Conservation (phyloP, 805 yeast species). For the Wickerhamomyces ciferrii region DNA sequence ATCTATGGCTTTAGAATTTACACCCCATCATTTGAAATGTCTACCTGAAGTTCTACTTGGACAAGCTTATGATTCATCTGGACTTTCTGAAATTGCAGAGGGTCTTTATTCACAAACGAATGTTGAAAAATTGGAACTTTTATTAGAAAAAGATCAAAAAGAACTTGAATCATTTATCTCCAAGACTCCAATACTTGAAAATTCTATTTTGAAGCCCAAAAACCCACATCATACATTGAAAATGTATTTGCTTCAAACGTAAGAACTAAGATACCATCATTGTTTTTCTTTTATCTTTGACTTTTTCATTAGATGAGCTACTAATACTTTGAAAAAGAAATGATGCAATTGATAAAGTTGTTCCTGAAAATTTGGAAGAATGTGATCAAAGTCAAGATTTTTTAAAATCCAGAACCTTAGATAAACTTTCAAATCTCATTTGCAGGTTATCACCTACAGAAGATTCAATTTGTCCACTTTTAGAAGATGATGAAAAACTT, state of each 20-base stretch:
- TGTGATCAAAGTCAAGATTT: too few species aligned
- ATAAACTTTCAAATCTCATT: too few species aligned
- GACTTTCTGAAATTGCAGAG: background rate
- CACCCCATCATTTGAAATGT: background rate
- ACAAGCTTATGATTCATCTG: background rate
- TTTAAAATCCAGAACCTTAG: background rate
- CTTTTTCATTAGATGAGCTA: too few species aligned
- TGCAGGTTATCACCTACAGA: background rate
- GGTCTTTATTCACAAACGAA: background rate
- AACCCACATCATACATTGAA: background rate
- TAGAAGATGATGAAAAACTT: background rate
- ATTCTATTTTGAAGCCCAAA: background rate
- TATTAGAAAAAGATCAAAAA: background rate
- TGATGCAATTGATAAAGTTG: background rate
- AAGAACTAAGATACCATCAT: too few species aligned
- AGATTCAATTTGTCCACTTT: background rate
- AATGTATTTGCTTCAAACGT: background rate
- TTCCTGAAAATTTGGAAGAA: background rate
- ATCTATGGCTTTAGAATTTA: slow-evolving; percentile 14
- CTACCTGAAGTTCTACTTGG: slow-evolving; percentile 26
- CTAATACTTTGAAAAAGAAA: background rate
- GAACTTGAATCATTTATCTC: background rate
- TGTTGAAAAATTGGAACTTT: background rate
- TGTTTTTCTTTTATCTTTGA: too few species aligned
- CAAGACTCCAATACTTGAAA: background rate